Evolutionary conservation across 2,329 filamentous ascomycete species (phyloP), one percentile per base, ranked within the genome.

Genomic region (Curvularia spicifera): DNA sequence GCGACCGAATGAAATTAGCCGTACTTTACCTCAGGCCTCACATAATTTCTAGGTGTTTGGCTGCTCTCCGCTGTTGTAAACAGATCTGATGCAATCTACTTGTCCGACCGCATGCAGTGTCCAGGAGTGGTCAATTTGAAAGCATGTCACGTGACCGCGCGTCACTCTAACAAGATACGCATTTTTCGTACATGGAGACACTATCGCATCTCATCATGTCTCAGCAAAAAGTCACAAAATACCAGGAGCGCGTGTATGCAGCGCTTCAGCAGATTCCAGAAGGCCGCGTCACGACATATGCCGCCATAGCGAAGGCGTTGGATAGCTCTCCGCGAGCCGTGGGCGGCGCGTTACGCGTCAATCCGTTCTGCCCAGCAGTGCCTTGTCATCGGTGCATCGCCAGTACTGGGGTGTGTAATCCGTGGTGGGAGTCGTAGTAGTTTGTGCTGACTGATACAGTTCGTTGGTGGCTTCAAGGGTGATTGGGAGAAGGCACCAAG

Each of bases 351-450:
- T 81, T 96, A 71, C 84, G 89, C 18, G 81, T 78, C 35, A 96
- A 96, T 72, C 91, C 91, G 0, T 96, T 94, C 69, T 91, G 92
- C 13, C 91, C 92, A 0, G 83, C 86, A 33, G 89, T 94, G 4
- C 92, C 91, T 1, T 96, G 91, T 66, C 91, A 96, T 76, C 84
- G 92, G 9, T 89, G 94, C 22, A 85, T 96, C 46, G 90, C 90
- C 5, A 88, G 87, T 40, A 88, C 88, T 51, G 88, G 90, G 12
- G 81, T 82, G n/a, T 76, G 79, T 67, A 4, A 26, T 10, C 43
- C 26, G 12, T 15, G 15, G n/a, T 22, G 5, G 8, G 13, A n/a
- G n/a, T 18, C n/a, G 7, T 6, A 13, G 18, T n/a, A 7, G 15
- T 22, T 28, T 24, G 29, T 47, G 53, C 57, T 65, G 40, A 63